A percentile compares a stretch with the other conserved stretches of the same genome.
Evolutionary conservation across 1,284 basidiomycete species (phyloP).

Genomic region (Thecaphora frezii): DNA sequence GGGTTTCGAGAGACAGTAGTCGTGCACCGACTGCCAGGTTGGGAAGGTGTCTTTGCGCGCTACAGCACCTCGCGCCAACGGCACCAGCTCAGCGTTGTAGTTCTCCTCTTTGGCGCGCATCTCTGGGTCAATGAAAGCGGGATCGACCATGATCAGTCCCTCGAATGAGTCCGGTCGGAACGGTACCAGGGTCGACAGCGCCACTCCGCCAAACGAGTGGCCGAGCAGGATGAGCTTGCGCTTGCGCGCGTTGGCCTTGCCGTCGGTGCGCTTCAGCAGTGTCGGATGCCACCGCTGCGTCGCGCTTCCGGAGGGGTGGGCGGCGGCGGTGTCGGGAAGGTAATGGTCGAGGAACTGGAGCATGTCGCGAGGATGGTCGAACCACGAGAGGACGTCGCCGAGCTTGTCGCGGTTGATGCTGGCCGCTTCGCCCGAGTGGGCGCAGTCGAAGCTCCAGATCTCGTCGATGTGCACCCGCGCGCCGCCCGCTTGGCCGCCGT

Average conservation of each 20-base stretch:
- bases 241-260: slow-evolving; percentile 5
- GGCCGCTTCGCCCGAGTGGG: slow-evolving; percentile 75
- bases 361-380: slow-evolving; percentile 72
- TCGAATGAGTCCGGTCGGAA: slow-evolving; percentile 71
- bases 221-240: slow-evolving; percentile 68
- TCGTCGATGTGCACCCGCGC: slow-evolving; percentile 65
- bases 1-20: slow-evolving; percentile 64
- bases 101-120: slow-evolving; percentile 1
- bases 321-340: slow-evolving; percentile 61
- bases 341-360: slow-evolving; percentile 70
- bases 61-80: slow-evolving; percentile 64
- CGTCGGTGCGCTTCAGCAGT: slow-evolving; percentile 8
- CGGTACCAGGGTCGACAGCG: slow-evolving; percentile 65
- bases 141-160: slow-evolving; percentile 76
- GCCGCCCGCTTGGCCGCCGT: slow-evolving; percentile 11
- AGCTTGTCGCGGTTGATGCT: slow-evolving; percentile 68
- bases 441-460: slow-evolving; percentile 76
- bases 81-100: slow-evolving; percentile 22
- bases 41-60: slow-evolving; percentile 69
- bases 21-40: slow-evolving; percentile 44
- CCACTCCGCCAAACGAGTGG: slow-evolving; percentile 68
- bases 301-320: slow-evolving; percentile 4
- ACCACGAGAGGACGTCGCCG: slow-evolving; percentile 69
- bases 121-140: slow-evolving; percentile 66
- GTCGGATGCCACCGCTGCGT: slow-evolving; percentile 27